These are phyloP conservation scores for Orychophragmus violaceus DNA, from an alignment of 345 rosid genomes.

Conservation along the genomic window DNA sequence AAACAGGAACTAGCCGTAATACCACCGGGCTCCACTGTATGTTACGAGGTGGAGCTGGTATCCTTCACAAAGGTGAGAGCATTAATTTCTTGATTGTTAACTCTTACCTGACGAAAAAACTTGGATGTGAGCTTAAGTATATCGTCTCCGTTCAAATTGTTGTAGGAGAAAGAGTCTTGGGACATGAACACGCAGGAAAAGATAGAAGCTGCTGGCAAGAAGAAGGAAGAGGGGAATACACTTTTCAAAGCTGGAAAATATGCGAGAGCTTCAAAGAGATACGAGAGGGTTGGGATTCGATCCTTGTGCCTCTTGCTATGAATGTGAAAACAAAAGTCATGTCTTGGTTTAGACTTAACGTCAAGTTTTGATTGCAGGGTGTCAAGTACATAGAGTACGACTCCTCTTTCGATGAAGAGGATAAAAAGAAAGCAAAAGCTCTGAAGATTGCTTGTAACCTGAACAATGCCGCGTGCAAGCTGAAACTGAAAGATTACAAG, in stretches of 20 bases:
- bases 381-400: slow-evolving; percentile 61
- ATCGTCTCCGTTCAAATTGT: neutral
- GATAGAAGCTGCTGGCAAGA: slow-evolving; percentile 68
- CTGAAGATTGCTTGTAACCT: slow-evolving; percentile 64
- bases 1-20: slow-evolving; percentile 52
- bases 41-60: slow-evolving; percentile 56
- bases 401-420: slow-evolving; percentile 53
- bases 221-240: slow-evolving; percentile 73
- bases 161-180: slow-evolving; percentile 80
- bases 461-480: slow-evolving; percentile 70
- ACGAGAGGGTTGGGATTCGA: slow-evolving; percentile 47
- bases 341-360: neutral
- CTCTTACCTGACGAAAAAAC: neutral
- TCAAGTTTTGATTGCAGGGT: slow-evolving; percentile 35
- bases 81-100: no score
- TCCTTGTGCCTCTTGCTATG: neutral
- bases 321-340: neutral
- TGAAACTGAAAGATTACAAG: slow-evolving; percentile 58
- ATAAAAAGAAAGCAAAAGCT: slow-evolving; percentile 52
- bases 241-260: slow-evolving; percentile 65
- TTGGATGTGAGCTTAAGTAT: neutral
- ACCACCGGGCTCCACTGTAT: slow-evolving; percentile 51
- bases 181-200: slow-evolving; percentile 76
- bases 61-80: slow-evolving; percentile 52
- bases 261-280: slow-evolving; percentile 59